Percentiles rank a stretch among this genome's conserved stretches.
These are phyloP conservation scores for Lentinula lateritia DNA, from an alignment of 768 basidiomycete species.

Conservation along the genomic window DNA sequence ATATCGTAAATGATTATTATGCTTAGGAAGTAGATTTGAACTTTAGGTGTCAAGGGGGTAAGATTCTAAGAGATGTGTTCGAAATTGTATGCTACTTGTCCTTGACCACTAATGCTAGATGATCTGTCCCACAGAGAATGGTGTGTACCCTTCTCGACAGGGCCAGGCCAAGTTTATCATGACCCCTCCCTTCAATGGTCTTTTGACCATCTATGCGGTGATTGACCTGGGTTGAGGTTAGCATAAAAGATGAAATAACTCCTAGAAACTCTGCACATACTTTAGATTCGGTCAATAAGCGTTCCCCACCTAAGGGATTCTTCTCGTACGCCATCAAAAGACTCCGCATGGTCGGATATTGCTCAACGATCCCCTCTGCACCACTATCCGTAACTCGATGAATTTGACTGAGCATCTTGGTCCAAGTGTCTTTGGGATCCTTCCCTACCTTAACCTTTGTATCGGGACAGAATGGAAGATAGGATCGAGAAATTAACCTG, in stretches of 20 bases:
- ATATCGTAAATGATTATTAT: no score
- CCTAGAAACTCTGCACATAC: background rate
- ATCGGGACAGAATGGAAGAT: conserved; percentile 5
- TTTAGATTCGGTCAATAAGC: background rate
- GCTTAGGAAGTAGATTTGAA: no score
- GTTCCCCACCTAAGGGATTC: background rate
- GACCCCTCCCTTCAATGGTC: background rate
- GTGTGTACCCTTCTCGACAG: conserved; percentile 3
- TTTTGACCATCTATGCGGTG: background rate
- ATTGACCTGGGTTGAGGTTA: background rate
- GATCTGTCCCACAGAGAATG: background rate
- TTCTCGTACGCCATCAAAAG: background rate
- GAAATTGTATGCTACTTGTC: background rate
- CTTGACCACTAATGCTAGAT: background rate
- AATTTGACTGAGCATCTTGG: background rate
- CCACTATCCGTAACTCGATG: background rate
- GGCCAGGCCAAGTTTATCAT: conserved; percentile 1
- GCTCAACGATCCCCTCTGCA: background rate
- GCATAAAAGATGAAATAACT: background rate
- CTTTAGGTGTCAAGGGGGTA: no score
- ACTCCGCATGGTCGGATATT: background rate
- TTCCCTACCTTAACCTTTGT: background rate
- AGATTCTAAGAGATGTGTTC: no score
- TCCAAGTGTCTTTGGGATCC: background rate
- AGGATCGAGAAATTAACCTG: background rate